A percentile compares a stretch with the other conserved stretches of the same genome.
These are phyloP conservation scores for Eimeria necatrix DNA, from an alignment of 169 alveolate genomes.

Conservation along the genomic window DNA sequence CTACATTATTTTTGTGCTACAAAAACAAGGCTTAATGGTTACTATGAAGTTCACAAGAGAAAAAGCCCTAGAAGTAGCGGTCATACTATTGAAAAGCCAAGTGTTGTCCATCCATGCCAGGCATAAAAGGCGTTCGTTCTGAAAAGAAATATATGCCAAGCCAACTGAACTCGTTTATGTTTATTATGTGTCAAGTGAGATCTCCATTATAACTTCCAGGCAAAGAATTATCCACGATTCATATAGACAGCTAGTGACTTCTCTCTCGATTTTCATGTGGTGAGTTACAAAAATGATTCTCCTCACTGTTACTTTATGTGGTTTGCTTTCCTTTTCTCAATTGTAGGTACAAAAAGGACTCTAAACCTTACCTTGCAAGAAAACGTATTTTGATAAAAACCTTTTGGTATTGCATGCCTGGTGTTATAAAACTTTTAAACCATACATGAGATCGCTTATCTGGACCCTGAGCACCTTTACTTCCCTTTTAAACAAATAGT, in stretches of 20 bases:
- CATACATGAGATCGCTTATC: too few species aligned
- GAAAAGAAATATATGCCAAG: slow-evolving; percentile 10
- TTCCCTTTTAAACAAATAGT: too few species aligned
- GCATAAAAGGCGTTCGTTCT: slow-evolving; percentile 44
- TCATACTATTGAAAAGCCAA: not conserved
- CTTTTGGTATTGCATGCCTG: too few species aligned
- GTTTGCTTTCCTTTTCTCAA: not conserved
- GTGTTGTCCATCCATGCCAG: slow-evolving; percentile 23
- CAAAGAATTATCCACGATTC: not conserved
- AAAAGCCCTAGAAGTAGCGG: not conserved
- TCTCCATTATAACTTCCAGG: not conserved
- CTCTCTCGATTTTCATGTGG: not conserved
- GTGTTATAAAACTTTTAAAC: too few species aligned
- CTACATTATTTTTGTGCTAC: not conserved
- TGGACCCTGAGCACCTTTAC: too few species aligned
- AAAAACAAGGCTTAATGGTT: not conserved
- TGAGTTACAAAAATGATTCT: too few species aligned
- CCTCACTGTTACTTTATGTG: too few species aligned
- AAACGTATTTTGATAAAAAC: too few species aligned
- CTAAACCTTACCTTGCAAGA: too few species aligned
- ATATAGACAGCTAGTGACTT: not conserved
- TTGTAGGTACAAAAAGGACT: not conserved
- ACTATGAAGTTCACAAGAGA: not conserved
- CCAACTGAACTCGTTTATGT: slow-evolving; percentile 43
- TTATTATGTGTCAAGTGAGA: too few species aligned